Evolutionary conservation across 768 basidiomycete genomes (phyloP).

Genomic region (Boletus tomentosulus): DNA sequence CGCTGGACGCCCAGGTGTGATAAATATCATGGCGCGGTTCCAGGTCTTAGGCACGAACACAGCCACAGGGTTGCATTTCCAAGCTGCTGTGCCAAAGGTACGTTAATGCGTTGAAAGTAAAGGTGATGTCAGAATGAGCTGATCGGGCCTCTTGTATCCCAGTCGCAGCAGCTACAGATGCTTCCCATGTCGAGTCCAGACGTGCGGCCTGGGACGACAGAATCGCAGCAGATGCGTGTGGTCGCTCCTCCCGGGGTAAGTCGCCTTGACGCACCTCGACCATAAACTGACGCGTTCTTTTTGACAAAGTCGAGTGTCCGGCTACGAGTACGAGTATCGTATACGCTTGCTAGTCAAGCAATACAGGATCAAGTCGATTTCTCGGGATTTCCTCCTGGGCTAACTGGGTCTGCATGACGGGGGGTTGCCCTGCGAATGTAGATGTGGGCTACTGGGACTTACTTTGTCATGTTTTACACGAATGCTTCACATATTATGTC

Average conservation of each 20-base stretch:
- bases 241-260: slow-evolving; percentile 83
- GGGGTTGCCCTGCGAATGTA: slow-evolving; percentile 4
- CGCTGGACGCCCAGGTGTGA: slow-evolving; percentile 75
- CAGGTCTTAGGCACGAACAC: slow-evolving; percentile 54
- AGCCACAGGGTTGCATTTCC: slow-evolving; percentile 77
- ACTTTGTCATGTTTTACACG: slow-evolving; percentile 13
- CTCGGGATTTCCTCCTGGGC: slow-evolving; percentile 75
- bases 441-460: slow-evolving; percentile 10
- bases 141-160: background rate
- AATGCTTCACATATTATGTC: slow-evolving; percentile 1
- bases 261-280: background rate
- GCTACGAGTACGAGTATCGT: slow-evolving; percentile 82
- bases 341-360: slow-evolving; percentile 58
- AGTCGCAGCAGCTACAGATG: slow-evolving; percentile 99
- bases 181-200: slow-evolving; percentile 89
- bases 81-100: slow-evolving; percentile 96
- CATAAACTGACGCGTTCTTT: slow-evolving; percentile 4
- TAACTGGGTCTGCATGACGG: slow-evolving; percentile 46
- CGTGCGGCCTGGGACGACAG: slow-evolving; percentile 70
- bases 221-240: slow-evolving; percentile 95
- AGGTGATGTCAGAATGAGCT: background rate
- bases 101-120: background rate
- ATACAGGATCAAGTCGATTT: slow-evolving; percentile 96
- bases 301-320: slow-evolving; percentile 67
- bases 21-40: slow-evolving; percentile 89